Conservation (phyloP, 2,329 filamentous ascomycete species). For the Aspergillus felis region DNA sequence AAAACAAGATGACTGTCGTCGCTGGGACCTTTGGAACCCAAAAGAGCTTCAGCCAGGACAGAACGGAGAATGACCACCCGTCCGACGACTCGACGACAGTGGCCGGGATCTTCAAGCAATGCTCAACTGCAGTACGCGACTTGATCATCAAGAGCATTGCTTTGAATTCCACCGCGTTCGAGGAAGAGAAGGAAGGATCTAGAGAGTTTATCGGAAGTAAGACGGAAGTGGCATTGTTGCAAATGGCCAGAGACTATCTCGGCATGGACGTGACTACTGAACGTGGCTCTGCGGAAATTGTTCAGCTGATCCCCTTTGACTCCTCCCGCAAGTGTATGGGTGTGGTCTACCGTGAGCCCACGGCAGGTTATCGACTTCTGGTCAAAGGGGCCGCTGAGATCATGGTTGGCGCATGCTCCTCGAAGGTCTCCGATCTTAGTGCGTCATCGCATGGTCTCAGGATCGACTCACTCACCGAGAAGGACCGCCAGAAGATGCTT, state of each 20-base stretch:
- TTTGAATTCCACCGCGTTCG: constrained; percentile 66
- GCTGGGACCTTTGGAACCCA: constrained; percentile 63
- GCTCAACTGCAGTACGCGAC: constrained; percentile 30
- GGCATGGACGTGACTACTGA: constrained; percentile 65
- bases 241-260: constrained; percentile 63
- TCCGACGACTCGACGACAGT: constrained; percentile 15
- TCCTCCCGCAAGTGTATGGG: constrained; percentile 67
- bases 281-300: constrained; percentile 55
- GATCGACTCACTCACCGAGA: constrained; percentile 22
- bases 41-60: constrained; percentile 51
- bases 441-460: constrained; percentile 19
- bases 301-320: constrained; percentile 72
- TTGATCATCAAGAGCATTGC: constrained; percentile 41
- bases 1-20: constrained; percentile 74
- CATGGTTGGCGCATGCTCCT: constrained; percentile 36
- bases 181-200: constrained; percentile 65
- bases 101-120: constrained; percentile 27
- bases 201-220: constrained; percentile 71
- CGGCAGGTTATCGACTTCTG: constrained; percentile 41
- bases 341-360: constrained; percentile 40
- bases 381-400: constrained; percentile 49
- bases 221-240: constrained; percentile 71
- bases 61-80: constrained; percentile 13
- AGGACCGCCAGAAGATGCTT: constrained; percentile 25
- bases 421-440: constrained; percentile 31